Evolutionary conservation across 257 asterid species (phyloP).

Genomic region (Rubia yunnanensis): DNA sequence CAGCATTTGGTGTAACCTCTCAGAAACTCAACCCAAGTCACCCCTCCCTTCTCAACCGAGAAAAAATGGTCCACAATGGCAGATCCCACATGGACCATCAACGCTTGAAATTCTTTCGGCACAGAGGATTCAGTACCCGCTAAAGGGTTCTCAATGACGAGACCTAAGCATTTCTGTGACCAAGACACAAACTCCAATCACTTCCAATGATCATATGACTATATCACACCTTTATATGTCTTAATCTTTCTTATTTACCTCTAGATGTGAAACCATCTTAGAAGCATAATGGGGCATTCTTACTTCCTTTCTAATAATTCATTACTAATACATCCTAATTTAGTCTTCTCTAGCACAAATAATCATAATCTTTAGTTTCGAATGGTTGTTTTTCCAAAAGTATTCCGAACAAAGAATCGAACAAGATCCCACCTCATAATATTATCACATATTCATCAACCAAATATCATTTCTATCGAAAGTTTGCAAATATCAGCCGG

Average conservation of each 20-base stretch:
- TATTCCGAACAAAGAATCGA: too few relatives aligned
- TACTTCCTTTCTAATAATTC: neutral
- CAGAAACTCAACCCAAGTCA: conserved; percentile 72
- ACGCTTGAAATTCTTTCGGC: conserved; percentile 36
- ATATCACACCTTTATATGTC: too few relatives aligned
- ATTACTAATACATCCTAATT: neutral
- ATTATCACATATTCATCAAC: too few relatives aligned
- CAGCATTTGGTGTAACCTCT: conserved; percentile 71
- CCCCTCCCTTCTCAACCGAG: conserved; percentile 49
- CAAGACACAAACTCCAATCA: neutral
- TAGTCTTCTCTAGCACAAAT: too few relatives aligned
- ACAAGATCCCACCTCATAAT: too few relatives aligned
- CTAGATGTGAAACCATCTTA: too few relatives aligned
- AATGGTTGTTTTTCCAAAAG: too few relatives aligned
- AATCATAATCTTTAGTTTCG: neutral
- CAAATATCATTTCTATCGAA: too few relatives aligned
- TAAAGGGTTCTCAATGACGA: conserved; percentile 26
- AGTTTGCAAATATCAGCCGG: too few relatives aligned
- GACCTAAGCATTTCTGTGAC: conserved; percentile 66
- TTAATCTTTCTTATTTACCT: too few relatives aligned
- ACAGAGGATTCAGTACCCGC: conserved; percentile 23
- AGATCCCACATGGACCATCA: conserved; percentile 55
- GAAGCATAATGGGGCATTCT: too few relatives aligned
- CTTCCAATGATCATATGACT: neutral
- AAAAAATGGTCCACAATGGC: conserved; percentile 65